Evolutionary conservation across 116 monocot species (phyloP).

Genomic region (Phalaenopsis hybrid): DNA sequence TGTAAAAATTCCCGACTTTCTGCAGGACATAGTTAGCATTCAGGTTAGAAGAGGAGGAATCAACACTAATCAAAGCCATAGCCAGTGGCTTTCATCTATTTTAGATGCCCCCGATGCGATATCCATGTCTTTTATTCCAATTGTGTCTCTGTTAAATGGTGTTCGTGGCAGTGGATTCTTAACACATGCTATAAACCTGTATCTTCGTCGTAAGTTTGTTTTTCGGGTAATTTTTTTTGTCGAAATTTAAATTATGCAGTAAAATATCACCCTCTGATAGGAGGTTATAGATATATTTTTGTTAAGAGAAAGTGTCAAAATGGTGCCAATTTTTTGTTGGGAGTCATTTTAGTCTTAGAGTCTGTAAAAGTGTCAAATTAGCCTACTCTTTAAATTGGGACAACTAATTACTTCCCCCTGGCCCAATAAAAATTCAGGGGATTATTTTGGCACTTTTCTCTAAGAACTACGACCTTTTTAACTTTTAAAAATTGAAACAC

Average conservation of each 20-base stretch:
- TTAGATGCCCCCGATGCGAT: constrained; percentile 51
- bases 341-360: too few relatives aligned
- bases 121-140: constrained; percentile 78
- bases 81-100: constrained; percentile 60
- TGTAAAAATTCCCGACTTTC: neutral
- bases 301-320: too few relatives aligned
- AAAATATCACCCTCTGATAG: neutral
- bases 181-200: constrained; percentile 71
- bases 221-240: neutral
- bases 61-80: constrained; percentile 42
- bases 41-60: constrained; percentile 59
- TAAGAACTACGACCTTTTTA: too few relatives aligned
- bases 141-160: constrained; percentile 56
- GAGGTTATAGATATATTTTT: neutral
- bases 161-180: constrained; percentile 61
- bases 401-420: too few relatives aligned
- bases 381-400: too few relatives aligned
- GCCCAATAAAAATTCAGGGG: too few relatives aligned
- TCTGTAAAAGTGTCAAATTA: too few relatives aligned
- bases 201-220: constrained; percentile 69
- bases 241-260: neutral
- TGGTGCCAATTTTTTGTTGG: too few relatives aligned
- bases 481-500: too few relatives aligned
- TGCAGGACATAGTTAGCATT: constrained; percentile 50
- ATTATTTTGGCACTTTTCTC: too few relatives aligned